These are phyloP conservation scores for Chytriomyces hyalinus DNA, from an alignment of 192 early-diverging fungal genomes.

Conservation along the genomic window DNA sequence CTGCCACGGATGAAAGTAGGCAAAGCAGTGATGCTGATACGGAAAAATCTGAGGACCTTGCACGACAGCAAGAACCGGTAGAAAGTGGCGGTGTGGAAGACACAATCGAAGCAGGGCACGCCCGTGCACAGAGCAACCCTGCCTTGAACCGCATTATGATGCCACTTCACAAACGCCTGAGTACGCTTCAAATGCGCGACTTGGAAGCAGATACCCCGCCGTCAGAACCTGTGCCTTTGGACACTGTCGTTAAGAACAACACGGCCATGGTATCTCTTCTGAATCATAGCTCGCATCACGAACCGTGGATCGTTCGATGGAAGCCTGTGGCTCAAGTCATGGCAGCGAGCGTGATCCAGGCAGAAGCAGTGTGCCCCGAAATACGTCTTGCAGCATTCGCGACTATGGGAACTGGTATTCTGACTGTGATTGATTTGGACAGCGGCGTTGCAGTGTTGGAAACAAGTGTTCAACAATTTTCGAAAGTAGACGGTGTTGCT, in stretches of 20 bases:
- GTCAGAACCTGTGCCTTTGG: not conserved
- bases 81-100: not conserved
- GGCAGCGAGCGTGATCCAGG: constrained; percentile 26
- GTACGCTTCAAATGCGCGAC: constrained; percentile 22
- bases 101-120: not conserved
- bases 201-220: constrained; percentile 23
- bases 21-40: not conserved
- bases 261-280: constrained; percentile 11
- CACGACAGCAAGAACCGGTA: too few species aligned
- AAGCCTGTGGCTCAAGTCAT: constrained; percentile 16
- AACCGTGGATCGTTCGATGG: constrained; percentile 18
- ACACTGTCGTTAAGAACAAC: constrained; percentile 19
- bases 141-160: not conserved
- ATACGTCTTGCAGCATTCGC: constrained; percentile 9
- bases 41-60: not conserved
- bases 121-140: not conserved
- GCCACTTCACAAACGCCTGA: constrained; percentile 11
- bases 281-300: not conserved
- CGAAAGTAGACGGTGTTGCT: not conserved
- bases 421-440: constrained; percentile 10
- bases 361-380: not conserved
- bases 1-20: not conserved
- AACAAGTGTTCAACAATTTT: not conserved
- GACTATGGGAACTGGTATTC: constrained; percentile 10
- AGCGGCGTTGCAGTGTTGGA: constrained; percentile 8